Evolutionary conservation across 2,329 filamentous ascomycete species (phyloP).

Genomic region (Tricladium varicosporioides): DNA sequence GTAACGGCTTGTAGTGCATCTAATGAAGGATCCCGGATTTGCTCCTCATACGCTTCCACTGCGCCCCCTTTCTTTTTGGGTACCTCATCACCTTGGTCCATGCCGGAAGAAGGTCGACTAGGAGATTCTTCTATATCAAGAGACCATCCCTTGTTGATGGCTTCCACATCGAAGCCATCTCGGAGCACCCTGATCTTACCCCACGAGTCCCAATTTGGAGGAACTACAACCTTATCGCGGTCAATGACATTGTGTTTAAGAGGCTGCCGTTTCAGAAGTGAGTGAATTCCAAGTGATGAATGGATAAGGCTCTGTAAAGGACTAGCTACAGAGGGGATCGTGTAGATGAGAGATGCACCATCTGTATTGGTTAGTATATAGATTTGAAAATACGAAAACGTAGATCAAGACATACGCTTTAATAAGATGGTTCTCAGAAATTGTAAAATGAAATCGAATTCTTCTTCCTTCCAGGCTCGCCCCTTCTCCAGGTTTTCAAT

Average conservation of each 20-base stretch:
- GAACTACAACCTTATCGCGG: slow-evolving; percentile 89
- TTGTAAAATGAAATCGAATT: slow-evolving; percentile 94
- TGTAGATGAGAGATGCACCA: slow-evolving; percentile 82
- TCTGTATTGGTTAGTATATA: slow-evolving; percentile 46
- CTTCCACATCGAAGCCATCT: slow-evolving; percentile 90
- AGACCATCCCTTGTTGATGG: slow-evolving; percentile 80
- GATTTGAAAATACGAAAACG: background rate
- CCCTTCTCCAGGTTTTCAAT: slow-evolving; percentile 85
- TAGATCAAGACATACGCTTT: slow-evolving; percentile 61
- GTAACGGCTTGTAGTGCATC: slow-evolving; percentile 57
- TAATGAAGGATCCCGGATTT: slow-evolving; percentile 71
- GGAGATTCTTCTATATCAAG: slow-evolving; percentile 68
- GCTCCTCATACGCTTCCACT: slow-evolving; percentile 73
- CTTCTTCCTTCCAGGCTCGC: slow-evolving; percentile 89
- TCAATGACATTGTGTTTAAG: slow-evolving; percentile 91
- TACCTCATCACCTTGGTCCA: slow-evolving; percentile 12
- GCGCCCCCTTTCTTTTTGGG: slow-evolving; percentile 49
- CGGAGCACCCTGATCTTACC: slow-evolving; percentile 91
- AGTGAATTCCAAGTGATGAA: slow-evolving; percentile 82
- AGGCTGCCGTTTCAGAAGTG: slow-evolving; percentile 72
- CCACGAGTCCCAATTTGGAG: slow-evolving; percentile 98
- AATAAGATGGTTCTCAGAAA: slow-evolving; percentile 86
- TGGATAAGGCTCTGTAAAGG: slow-evolving; percentile 79
- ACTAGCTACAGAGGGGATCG: slow-evolving; percentile 71
- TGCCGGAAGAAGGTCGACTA: slow-evolving; percentile 28